Percentiles rank a stretch among this genome's conserved stretches.
phyloP scores from a whole-genome alignment of 208 protist species.

The Crithidia sp. region DNA sequence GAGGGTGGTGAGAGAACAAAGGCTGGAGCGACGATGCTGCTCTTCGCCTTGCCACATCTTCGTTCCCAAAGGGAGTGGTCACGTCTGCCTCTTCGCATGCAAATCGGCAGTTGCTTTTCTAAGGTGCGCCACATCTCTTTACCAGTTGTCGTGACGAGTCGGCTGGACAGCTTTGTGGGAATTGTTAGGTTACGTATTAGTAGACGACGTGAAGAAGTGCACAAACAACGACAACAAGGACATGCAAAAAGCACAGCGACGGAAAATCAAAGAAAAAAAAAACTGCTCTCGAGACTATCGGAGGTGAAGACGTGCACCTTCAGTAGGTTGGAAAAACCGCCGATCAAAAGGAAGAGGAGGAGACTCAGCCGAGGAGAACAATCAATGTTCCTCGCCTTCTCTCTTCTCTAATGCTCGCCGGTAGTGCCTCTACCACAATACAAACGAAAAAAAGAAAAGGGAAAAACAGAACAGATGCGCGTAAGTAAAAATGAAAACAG shows the following conservation, averaged over 20 bases:
- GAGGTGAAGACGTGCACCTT: too few relatives aligned
- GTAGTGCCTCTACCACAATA: not conserved
- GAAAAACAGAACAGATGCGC: constrained; percentile 2
- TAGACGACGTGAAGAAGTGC: not conserved
- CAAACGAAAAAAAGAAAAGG: constrained; percentile 4
- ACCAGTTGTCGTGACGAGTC: too few relatives aligned
- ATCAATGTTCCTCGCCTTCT: not conserved
- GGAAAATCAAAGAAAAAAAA: not conserved
- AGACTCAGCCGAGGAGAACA: too few relatives aligned
- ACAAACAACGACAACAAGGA: not conserved
- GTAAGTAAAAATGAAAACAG: not conserved
- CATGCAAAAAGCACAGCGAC: not conserved
- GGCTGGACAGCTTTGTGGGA: not conserved
- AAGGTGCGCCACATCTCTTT: too few relatives aligned
- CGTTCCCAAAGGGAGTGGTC: too few relatives aligned
- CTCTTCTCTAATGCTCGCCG: not conserved
- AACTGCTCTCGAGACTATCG: not conserved
- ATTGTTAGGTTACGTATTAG: not conserved
- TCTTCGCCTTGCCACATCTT: too few relatives aligned
- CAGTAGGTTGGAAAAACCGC: too few relatives aligned
- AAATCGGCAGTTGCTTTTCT: too few relatives aligned
- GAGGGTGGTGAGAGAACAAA: too few relatives aligned
- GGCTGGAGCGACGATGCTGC: too few relatives aligned
- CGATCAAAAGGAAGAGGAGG: too few relatives aligned
- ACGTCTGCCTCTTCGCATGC: too few relatives aligned